A percentile compares a stretch with the other conserved stretches of the same genome.
Conservation (phyloP, 139 green algal species). For the Coelastrella sp. region DNA sequence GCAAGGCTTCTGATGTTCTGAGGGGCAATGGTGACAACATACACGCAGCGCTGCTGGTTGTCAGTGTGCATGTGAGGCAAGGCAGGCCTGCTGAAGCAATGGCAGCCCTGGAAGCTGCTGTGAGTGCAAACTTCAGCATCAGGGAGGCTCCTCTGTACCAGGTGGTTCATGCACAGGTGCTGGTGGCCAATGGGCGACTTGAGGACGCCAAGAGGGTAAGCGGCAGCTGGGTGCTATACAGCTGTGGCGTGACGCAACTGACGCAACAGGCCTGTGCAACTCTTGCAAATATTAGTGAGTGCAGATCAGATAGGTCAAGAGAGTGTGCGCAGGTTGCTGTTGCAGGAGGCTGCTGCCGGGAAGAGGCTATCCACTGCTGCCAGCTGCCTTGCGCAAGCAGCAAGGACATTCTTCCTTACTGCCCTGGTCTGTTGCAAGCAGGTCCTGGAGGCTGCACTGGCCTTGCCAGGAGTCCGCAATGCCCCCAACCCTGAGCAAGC, state of each 20-base stretch:
- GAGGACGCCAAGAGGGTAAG: constrained; percentile 75
- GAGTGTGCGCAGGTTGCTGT: no score
- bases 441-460: constrained; percentile 78
- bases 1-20: constrained; percentile 69
- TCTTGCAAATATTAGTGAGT: no score
- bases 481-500: constrained; percentile 58
- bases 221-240: background rate
- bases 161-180: constrained; percentile 68
- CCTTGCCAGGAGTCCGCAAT: constrained; percentile 64
- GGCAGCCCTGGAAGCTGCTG: constrained; percentile 68
- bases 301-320: no score
- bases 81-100: constrained; percentile 55
- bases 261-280: no score
- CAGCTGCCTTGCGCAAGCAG: no score
- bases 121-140: constrained; percentile 70
- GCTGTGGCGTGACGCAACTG: no score
- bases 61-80: constrained; percentile 69
- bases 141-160: constrained; percentile 77
- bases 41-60: constrained; percentile 73
- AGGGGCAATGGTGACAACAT: constrained; percentile 57
- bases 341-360: no score
- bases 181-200: constrained; percentile 60
- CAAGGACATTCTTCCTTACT: no score
- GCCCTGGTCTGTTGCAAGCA: constrained; percentile 18
- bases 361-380: no score